Base-by-base conservation (phyloP, 1,284 basidiomycete species). In the Ustilago hordei region DNA sequence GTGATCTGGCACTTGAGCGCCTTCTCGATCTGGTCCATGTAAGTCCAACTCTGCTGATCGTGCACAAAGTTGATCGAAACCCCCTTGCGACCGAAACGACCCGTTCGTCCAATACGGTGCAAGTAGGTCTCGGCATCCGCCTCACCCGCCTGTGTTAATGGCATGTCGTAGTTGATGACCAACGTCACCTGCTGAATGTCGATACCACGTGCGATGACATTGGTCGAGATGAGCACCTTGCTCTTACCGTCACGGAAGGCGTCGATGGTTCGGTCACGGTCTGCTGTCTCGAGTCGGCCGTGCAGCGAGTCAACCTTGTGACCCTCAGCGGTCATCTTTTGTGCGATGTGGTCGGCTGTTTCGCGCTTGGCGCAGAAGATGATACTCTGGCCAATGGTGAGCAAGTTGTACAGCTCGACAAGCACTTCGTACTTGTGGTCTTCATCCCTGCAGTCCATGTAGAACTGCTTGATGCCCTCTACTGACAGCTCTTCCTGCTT, bases 141-240 rank as follows among this genome's bases (percentile, higher is more conserved):
- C 70, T 86, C 75, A 86, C 88, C 88, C 31, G 87, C 86, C 28
- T 87, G 87, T 15, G 83, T 82, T 90, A 78, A 89, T 0, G 97
- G 97, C 59, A 99, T 90, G 87, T 99, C 97, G 86, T 99, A 99
- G 88, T 99, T 98, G 79, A 86, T 84, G 45, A 86, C 84, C 47
- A 85, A 67, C 88, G 98, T 99, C 78, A 99, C 97, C 88, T 98
- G 96, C 77, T 95, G 90, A 82, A 99, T 98, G 85, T 99, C 97
- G 88, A 99, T 99, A 54, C 97, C 97, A 41, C 97, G 92, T 9
- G 97, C 95, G 78, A 99, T 93, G 81, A 99, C 97, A 87, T 99
- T 99, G 61, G 97, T 99, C 60, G 97, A 98, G 86, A 99, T 99
- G 76, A 99, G 89, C 47, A 98, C 96, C 88, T 99, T 99, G 86